Evolutionary conservation across 2,329 filamentous ascomycete species (phyloP).

Genomic region (Aspergillus piperis): DNA sequence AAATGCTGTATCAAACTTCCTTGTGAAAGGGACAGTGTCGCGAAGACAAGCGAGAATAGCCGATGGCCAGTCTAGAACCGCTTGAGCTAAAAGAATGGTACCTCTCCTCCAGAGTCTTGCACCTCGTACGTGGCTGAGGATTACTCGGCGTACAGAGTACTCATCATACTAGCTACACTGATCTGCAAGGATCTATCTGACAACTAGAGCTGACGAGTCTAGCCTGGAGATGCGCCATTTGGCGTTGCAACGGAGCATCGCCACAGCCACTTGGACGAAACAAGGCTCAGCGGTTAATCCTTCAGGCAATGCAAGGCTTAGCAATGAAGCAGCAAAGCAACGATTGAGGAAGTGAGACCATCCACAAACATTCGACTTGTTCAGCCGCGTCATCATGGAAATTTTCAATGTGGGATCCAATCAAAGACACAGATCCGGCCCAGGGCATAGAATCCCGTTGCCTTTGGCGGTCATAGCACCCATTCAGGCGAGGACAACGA

Average conservation of each 20-base stretch:
- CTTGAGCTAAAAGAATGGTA: neutral
- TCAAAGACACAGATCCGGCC: neutral
- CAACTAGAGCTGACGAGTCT: neutral
- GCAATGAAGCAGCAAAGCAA: neutral
- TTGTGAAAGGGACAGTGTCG: neutral
- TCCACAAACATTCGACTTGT: neutral
- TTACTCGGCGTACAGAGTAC: neutral
- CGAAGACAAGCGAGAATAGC: neutral
- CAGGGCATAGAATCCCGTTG: neutral
- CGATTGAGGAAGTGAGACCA: neutral
- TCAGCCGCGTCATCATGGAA: slow-evolving; percentile 5
- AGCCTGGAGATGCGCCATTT: neutral
- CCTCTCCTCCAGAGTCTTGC: neutral
- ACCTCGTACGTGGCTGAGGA: neutral
- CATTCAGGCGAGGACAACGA: slow-evolving; percentile 1
- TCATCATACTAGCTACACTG: neutral
- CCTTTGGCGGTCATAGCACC: slow-evolving; percentile 7
- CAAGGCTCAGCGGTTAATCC: neutral
- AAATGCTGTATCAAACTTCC: neutral
- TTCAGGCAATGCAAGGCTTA: neutral
- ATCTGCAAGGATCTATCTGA: neutral
- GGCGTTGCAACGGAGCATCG: neutral
- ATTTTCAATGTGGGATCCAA: neutral
- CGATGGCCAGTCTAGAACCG: neutral
- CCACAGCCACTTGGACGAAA: neutral